These are phyloP conservation scores for Carex parvula DNA, from an alignment of 176 grass and related monocot genomes.

Conservation along the genomic window DNA sequence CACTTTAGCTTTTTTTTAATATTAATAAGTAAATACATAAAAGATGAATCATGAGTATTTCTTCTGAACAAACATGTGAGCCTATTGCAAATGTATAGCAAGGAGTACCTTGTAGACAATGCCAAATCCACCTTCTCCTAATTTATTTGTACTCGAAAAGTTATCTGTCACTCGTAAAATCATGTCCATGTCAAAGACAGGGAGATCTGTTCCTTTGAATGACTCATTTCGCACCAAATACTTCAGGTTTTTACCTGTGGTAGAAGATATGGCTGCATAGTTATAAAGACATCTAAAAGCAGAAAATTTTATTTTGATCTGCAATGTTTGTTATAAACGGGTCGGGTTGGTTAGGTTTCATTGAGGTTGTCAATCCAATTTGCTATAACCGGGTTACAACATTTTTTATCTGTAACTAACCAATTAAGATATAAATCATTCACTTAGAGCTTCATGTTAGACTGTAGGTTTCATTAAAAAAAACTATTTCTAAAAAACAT, in stretches of 20 bases:
- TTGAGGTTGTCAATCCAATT: too few species aligned
- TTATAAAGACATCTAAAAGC: background rate
- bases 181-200: constrained; percentile 15
- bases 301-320: background rate
- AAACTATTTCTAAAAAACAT: too few species aligned
- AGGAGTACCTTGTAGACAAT: constrained; percentile 52
- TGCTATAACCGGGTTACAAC: too few species aligned
- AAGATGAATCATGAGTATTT: background rate
- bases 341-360: too few species aligned
- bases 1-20: background rate
- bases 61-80: background rate
- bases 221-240: background rate
- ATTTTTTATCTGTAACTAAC: too few species aligned
- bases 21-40: background rate
- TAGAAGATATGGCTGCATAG: background rate
- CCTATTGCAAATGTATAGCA: background rate
- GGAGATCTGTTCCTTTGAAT: constrained; percentile 19
- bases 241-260: background rate
- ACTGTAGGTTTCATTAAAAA: too few species aligned
- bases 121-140: constrained; percentile 55
- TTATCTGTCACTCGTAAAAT: constrained; percentile 34
- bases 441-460: too few species aligned
- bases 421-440: too few species aligned
- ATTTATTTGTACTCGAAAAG: constrained; percentile 36
- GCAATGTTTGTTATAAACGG: background rate